Conservation (phyloP, 495 filamentous ascomycete species). For the Evernia prunastri region DNA sequence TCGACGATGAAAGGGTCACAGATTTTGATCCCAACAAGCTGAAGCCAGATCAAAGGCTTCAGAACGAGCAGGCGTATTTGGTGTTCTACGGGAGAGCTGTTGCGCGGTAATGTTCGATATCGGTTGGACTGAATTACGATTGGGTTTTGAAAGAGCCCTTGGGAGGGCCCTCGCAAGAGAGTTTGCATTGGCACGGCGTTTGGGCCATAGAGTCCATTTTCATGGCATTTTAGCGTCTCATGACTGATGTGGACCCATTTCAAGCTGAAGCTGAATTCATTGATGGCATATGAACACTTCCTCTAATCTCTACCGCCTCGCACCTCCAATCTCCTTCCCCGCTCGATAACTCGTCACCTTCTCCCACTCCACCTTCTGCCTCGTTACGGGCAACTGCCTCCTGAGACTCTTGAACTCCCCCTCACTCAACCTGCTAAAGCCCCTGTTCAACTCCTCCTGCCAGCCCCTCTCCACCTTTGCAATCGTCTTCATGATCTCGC, state of each 20-base stretch:
- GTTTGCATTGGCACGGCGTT: slow-evolving; percentile 15
- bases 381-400: slow-evolving; percentile 88
- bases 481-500: slow-evolving; percentile 66
- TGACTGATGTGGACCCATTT: neutral
- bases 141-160: slow-evolving; percentile 1
- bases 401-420: slow-evolving; percentile 90
- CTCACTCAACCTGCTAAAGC: slow-evolving; percentile 82
- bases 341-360: slow-evolving; percentile 93
- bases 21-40: slow-evolving; percentile 54
- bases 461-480: slow-evolving; percentile 78
- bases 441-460: slow-evolving; percentile 90
- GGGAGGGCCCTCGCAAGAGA: neutral
- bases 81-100: slow-evolving; percentile 57
- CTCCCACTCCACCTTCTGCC: slow-evolving; percentile 99
- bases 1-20: slow-evolving; percentile 54
- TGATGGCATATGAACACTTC: neutral
- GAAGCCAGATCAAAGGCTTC: slow-evolving; percentile 40
- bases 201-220: slow-evolving; percentile 3
- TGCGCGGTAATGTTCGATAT: slow-evolving; percentile 38
- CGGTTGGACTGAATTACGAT: neutral
- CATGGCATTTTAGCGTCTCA: slow-evolving; percentile 1
- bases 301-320: slow-evolving; percentile 16
- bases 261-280: neutral
- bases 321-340: slow-evolving; percentile 29
- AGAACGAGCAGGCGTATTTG: slow-evolving; percentile 62